These are phyloP conservation scores for Collybia sp. DNA, from an alignment of 768 basidiomycete genomes.

Conservation along the genomic window DNA sequence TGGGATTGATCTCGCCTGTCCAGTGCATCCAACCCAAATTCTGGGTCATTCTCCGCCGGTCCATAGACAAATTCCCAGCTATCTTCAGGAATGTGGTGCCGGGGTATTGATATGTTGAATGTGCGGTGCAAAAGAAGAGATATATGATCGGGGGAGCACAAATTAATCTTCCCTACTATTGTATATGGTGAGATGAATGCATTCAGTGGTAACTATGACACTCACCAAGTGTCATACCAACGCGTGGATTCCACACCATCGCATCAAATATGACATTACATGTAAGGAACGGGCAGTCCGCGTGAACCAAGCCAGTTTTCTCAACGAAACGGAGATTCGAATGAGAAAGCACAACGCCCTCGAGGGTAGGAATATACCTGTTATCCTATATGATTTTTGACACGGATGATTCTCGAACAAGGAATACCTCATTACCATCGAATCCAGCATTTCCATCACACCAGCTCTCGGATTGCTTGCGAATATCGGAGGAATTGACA, in stretches of 20 bases:
- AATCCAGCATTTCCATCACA: slow-evolving; percentile 86
- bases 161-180: slow-evolving; percentile 78
- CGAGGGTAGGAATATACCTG: slow-evolving; percentile 86
- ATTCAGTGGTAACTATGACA: slow-evolving; percentile 1
- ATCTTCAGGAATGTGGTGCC: slow-evolving; percentile 80
- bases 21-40: slow-evolving; percentile 43
- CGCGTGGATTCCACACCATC: slow-evolving; percentile 81
- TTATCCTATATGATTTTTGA: slow-evolving; percentile 1
- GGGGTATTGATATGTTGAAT: slow-evolving; percentile 94
- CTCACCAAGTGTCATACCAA: slow-evolving; percentile 79
- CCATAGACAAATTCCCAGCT: slow-evolving; percentile 87
- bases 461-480: slow-evolving; percentile 67
- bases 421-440: slow-evolving; percentile 89
- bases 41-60: slow-evolving; percentile 75
- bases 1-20: slow-evolving; percentile 16
- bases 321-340: slow-evolving; percentile 69
- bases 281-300: slow-evolving; percentile 83
- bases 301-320: slow-evolving; percentile 61
- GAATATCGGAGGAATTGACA: slow-evolving; percentile 82
- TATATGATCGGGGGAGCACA: slow-evolving; percentile 90
- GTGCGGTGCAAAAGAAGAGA: slow-evolving; percentile 87
- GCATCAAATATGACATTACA: slow-evolving; percentile 76
- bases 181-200: slow-evolving; percentile 1
- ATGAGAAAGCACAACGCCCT: slow-evolving; percentile 85
- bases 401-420: not conserved